Conservation (phyloP, 805 yeast species). For the Brettanomyces nanus region DNA sequence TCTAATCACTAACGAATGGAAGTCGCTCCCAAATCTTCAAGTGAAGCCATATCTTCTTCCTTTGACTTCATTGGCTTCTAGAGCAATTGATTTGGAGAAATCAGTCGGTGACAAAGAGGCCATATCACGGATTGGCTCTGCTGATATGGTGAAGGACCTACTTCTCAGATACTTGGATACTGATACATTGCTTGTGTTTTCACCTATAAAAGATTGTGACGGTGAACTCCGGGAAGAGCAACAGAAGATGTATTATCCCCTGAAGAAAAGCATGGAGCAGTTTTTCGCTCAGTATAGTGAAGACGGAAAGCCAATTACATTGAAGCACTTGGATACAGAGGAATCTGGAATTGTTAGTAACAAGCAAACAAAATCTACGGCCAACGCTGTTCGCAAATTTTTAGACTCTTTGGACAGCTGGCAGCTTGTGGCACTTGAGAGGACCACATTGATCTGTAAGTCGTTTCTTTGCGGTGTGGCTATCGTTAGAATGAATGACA, state of each 20-base stretch:
- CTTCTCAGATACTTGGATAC: slow-evolving; percentile 85
- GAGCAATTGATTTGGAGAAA: slow-evolving; percentile 69
- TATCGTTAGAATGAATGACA: slow-evolving; percentile 41
- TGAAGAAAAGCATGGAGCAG: slow-evolving; percentile 58
- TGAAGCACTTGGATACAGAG: slow-evolving; percentile 72
- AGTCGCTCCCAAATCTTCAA: slow-evolving; percentile 51
- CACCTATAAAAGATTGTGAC: slow-evolving; percentile 74
- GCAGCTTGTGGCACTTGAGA: slow-evolving; percentile 84
- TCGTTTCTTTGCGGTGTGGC: slow-evolving; percentile 79
- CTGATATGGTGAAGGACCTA: slow-evolving; percentile 47
- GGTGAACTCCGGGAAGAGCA: slow-evolving; percentile 79
- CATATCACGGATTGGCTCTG: slow-evolving; percentile 53
- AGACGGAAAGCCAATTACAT: slow-evolving; percentile 24
- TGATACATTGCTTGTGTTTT: slow-evolving; percentile 82
- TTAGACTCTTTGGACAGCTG: slow-evolving; percentile 54
- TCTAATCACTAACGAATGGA: slow-evolving; percentile 84
- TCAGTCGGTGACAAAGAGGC: slow-evolving; percentile 38
- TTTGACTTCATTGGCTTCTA: slow-evolving; percentile 75
- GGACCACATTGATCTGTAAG: slow-evolving; percentile 78
- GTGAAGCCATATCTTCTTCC: slow-evolving; percentile 79
- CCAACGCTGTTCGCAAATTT: slow-evolving; percentile 56
- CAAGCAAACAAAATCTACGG: slow-evolving; percentile 53
- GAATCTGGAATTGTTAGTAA: slow-evolving; percentile 76
- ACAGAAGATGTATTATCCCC: slow-evolving; percentile 65
- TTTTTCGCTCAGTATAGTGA: slow-evolving; percentile 39